A percentile compares a stretch with the other conserved stretches of the same genome.
Conservation (phyloP, 2,329 filamentous ascomycete genomes). For the Hymenoscyphus fructigenus region DNA sequence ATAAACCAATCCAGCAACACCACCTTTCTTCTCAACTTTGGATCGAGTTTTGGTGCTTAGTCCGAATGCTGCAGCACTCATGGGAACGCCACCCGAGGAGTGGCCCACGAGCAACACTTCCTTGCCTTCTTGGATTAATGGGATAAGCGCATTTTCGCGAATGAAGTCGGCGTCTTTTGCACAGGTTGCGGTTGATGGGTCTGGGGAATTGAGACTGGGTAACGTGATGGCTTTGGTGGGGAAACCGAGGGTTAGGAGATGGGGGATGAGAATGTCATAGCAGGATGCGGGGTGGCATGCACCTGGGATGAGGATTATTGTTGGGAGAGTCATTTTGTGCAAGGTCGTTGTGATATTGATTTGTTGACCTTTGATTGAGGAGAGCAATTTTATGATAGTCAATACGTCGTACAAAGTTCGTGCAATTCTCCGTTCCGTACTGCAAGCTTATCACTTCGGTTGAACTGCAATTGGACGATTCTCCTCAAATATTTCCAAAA, state of each 20-base stretch:
- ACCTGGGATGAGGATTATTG: constrained; percentile 19
- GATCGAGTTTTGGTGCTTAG: constrained; percentile 8
- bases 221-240: constrained; percentile 8
- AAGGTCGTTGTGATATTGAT: too few species aligned
- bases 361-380: too few species aligned
- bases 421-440: too few species aligned
- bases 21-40: constrained; percentile 15
- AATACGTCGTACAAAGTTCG: too few species aligned
- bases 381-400: too few species aligned
- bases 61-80: constrained; percentile 13
- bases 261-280: constrained; percentile 9
- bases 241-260: constrained; percentile 14
- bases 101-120: constrained; percentile 41
- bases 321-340: constrained; percentile 6
- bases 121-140: constrained; percentile 33
- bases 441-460: too few species aligned
- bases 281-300: constrained; percentile 17
- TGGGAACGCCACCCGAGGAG: constrained; percentile 40
- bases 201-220: background rate
- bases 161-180: background rate
- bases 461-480: too few species aligned
- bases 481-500: too few species aligned
- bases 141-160: background rate
- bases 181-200: background rate
- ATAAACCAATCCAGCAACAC: constrained; percentile 18